Evolutionary conservation across 768 basidiomycete genomes (phyloP).

Genomic region (Myochromella boudieri): DNA sequence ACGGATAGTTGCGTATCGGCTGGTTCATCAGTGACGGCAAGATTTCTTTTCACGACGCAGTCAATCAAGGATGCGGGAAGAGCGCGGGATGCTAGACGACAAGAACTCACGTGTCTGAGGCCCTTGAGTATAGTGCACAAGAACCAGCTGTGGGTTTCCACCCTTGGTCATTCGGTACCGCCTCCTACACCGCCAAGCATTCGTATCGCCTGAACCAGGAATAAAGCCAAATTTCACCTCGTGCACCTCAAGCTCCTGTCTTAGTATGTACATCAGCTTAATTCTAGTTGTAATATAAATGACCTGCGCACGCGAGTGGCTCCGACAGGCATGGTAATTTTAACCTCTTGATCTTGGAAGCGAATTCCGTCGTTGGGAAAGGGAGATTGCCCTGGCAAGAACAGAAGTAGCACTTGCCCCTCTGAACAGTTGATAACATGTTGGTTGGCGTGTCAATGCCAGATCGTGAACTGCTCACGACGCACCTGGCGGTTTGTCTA

Average conservation of each 20-base stretch:
- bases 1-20: conserved; percentile 70
- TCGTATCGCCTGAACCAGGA: conserved; percentile 59
- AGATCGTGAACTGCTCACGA: conserved; percentile 5
- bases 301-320: conserved; percentile 50
- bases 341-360: conserved; percentile 71
- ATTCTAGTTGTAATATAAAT: neutral
- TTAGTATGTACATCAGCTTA: conserved; percentile 1
- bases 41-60: conserved; percentile 44
- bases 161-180: conserved; percentile 74
- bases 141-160: conserved; percentile 68
- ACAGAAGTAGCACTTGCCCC: conserved; percentile 67
- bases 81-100: neutral
- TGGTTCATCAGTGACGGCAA: conserved; percentile 55
- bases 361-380: conserved; percentile 80
- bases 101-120: conserved; percentile 51
- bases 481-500: conserved; percentile 77
- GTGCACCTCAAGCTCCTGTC: conserved; percentile 73
- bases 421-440: conserved; percentile 36
- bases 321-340: conserved; percentile 51
- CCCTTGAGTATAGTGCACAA: conserved; percentile 77
- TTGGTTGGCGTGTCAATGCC: neutral
- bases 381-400: conserved; percentile 52
- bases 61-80: conserved; percentile 11
- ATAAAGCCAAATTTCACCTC: conserved; percentile 78
- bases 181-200: conserved; percentile 67